These are phyloP conservation scores for Kwoniella mangroviensis DNA, from an alignment of 768 basidiomycete genomes.

Conservation along the genomic window DNA sequence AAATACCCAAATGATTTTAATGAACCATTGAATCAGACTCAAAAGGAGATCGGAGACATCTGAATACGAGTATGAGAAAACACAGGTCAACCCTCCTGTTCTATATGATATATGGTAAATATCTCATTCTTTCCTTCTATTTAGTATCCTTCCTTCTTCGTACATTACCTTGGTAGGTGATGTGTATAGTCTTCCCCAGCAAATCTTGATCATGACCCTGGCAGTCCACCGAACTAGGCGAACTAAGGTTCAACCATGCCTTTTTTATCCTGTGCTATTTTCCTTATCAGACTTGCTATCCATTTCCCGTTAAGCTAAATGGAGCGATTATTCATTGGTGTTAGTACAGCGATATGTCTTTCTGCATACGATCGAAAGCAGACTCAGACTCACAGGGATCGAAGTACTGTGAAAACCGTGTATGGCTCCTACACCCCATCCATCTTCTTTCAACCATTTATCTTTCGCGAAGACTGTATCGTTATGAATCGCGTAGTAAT, in stretches of 20 bases:
- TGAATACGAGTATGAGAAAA: too few species aligned
- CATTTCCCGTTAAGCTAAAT: conserved; percentile 25
- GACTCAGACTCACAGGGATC: conserved; percentile 27
- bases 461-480: conserved; percentile 32
- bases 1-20: neutral
- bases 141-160: neutral
- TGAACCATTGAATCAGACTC: too few species aligned
- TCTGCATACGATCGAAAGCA: neutral
- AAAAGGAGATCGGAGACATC: too few species aligned
- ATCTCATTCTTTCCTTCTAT: neutral
- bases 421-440: conserved; percentile 26
- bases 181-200: neutral
- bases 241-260: conserved; percentile 23
- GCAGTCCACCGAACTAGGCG: neutral
- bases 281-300: conserved; percentile 19
- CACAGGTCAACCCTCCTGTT: too few species aligned
- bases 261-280: conserved; percentile 18
- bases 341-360: neutral
- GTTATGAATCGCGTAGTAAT: conserved; percentile 45
- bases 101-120: neutral
- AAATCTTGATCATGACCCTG: too few species aligned
- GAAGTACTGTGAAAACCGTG: conserved; percentile 29
- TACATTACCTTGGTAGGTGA: neutral
- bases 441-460: conserved; percentile 32
- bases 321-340: neutral